Evolutionary conservation across 78 protist species (phyloP).

Genomic region (Pigoraptor vietnamica): DNA sequence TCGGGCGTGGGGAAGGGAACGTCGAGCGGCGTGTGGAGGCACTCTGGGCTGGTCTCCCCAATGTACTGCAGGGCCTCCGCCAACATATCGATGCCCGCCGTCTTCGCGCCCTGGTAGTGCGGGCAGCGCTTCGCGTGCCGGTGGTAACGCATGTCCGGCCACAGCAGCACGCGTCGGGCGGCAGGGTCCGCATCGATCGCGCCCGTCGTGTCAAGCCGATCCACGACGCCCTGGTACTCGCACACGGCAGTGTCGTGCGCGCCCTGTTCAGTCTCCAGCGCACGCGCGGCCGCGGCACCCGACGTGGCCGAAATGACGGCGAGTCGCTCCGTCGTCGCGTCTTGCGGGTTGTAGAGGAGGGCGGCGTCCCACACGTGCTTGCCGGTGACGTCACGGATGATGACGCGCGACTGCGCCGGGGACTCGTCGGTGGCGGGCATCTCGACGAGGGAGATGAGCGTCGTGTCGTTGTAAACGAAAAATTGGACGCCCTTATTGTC

Average conservation of each 20-base stretch:
- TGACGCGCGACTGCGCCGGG: neutral
- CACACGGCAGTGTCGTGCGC: neutral
- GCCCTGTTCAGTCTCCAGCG: no score
- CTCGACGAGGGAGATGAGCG: conserved; percentile 15
- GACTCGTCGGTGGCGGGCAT: neutral
- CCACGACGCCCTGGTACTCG: neutral
- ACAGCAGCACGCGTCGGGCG: neutral
- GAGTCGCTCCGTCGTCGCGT: neutral
- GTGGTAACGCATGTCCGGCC: neutral
- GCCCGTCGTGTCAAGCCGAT: neutral
- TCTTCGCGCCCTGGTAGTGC: neutral
- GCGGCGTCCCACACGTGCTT: conserved; percentile 30
- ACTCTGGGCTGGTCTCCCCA: neutral
- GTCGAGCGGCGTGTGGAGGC: neutral
- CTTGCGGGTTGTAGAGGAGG: neutral
- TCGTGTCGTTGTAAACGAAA: conserved; percentile 10
- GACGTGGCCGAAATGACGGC: no score
- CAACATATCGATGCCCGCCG: neutral
- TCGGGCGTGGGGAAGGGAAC: neutral
- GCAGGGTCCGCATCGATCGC: neutral
- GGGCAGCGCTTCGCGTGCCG: neutral
- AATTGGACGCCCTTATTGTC: conserved; percentile 1
- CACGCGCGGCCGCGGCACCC: no score
- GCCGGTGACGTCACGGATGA: conserved; percentile 31
- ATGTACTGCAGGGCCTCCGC: neutral